A percentile compares a stretch with the other conserved stretches of the same genome.
Conservation (phyloP, 495 filamentous ascomycete species). For the Choiromyces venosus region DNA sequence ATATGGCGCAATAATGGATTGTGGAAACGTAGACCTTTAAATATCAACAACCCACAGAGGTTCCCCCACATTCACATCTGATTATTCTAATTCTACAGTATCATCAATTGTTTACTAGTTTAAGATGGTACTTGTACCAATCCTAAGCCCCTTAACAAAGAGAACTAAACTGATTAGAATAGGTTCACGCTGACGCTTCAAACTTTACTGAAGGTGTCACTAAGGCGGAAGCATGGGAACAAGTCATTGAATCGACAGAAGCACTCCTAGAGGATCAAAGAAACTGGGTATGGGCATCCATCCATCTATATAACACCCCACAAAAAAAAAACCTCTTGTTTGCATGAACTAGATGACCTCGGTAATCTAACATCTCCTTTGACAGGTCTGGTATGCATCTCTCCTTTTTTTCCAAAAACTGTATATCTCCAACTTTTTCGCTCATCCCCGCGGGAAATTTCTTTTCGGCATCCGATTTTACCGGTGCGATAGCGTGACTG, state of each 20-base stretch:
- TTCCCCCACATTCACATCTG: slow-evolving; percentile 3
- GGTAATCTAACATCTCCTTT: slow-evolving; percentile 9
- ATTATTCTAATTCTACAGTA: slow-evolving; percentile 7
- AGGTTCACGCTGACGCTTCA: slow-evolving; percentile 86
- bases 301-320: neutral
- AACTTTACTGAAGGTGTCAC: slow-evolving; percentile 61
- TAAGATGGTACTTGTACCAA: slow-evolving; percentile 11
- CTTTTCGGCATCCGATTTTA: neutral
- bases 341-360: slow-evolving; percentile 5
- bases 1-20: neutral
- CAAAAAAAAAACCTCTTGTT: slow-evolving; percentile 10
- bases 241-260: slow-evolving; percentile 64
- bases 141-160: neutral
- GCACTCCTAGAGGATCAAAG: slow-evolving; percentile 70
- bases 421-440: neutral
- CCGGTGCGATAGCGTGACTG: neutral
- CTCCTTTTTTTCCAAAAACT: neutral
- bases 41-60: slow-evolving; percentile 6
- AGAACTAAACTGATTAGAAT: slow-evolving; percentile 11
- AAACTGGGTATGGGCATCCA: slow-evolving; percentile 85
- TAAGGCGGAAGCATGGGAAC: slow-evolving; percentile 71
- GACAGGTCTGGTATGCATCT: slow-evolving; percentile 55
- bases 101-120: neutral
- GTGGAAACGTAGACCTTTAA: neutral
- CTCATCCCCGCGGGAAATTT: neutral